phyloP scores from a whole-genome alignment of 2,329 filamentous ascomycete genomes.

The Elsinoe necatrix region DNA sequence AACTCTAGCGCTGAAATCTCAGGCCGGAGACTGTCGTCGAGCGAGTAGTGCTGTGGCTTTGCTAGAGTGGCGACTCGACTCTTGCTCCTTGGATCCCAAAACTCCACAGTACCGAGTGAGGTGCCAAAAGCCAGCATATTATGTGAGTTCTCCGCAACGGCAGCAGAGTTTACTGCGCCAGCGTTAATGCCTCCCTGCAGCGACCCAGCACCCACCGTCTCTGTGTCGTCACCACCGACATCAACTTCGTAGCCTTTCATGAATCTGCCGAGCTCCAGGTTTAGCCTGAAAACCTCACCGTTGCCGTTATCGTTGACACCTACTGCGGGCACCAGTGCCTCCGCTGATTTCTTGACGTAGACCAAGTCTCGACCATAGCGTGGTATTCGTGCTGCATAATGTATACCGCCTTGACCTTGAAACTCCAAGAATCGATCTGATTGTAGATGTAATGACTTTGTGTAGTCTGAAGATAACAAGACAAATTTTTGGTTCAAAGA shows the following conservation, averaged over 20 bases:
- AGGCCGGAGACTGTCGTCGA: constrained; percentile 32
- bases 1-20: constrained; percentile 86
- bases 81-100: constrained; percentile 86
- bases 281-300: constrained; percentile 88
- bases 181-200: constrained; percentile 80
- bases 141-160: constrained; percentile 81
- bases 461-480: constrained; percentile 81
- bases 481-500: constrained; percentile 86
- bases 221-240: constrained; percentile 72
- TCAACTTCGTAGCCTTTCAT: constrained; percentile 92
- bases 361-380: constrained; percentile 84
- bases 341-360: constrained; percentile 73
- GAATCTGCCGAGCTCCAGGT: constrained; percentile 83
- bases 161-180: constrained; percentile 77
- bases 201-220: constrained; percentile 57
- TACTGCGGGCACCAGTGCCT: constrained; percentile 79
- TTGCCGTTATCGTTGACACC: constrained; percentile 77
- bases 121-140: constrained; percentile 91
- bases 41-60: constrained; percentile 36
- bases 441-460: constrained; percentile 89
- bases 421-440: constrained; percentile 87
- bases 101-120: constrained; percentile 88
- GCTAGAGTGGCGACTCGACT: constrained; percentile 70
- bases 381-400: constrained; percentile 82
- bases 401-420: constrained; percentile 78